Conservation (phyloP, 2,329 filamentous ascomycete species). For the Penicillium frequentans region DNA sequence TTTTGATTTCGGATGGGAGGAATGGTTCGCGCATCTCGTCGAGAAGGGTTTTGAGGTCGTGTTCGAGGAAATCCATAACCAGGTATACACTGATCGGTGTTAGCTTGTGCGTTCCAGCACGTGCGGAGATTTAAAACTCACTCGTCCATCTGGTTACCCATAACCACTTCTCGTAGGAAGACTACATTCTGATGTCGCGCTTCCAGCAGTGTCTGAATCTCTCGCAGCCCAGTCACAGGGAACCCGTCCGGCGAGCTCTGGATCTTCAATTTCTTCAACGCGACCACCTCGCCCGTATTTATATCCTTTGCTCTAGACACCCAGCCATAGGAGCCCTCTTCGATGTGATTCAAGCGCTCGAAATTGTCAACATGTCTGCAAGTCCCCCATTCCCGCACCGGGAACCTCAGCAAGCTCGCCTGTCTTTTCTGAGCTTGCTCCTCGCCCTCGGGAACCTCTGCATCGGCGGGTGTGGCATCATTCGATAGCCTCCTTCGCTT, state of each 20-base stretch:
- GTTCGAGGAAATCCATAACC: slow-evolving; percentile 96
- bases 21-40: slow-evolving; percentile 95
- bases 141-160: slow-evolving; percentile 65
- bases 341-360: slow-evolving; percentile 92
- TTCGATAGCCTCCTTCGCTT: slow-evolving; percentile 64
- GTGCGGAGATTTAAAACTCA: slow-evolving; percentile 34
- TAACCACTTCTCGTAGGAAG: slow-evolving; percentile 76
- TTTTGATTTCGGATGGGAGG: slow-evolving; percentile 88
- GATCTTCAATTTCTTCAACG: slow-evolving; percentile 91
- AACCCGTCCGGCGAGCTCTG: slow-evolving; percentile 77
- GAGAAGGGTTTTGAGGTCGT: slow-evolving; percentile 90
- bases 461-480: slow-evolving; percentile 29
- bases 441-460: slow-evolving; percentile 17
- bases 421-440: slow-evolving; percentile 34
- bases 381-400: slow-evolving; percentile 65
- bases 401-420: slow-evolving; percentile 69
- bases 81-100: slow-evolving; percentile 68
- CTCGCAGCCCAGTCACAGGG: slow-evolving; percentile 86
- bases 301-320: slow-evolving; percentile 80
- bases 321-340: slow-evolving; percentile 95
- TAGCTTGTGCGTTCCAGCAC: neutral
- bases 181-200: slow-evolving; percentile 83
- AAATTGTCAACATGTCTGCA: slow-evolving; percentile 82
- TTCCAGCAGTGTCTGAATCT: slow-evolving; percentile 87
- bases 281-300: slow-evolving; percentile 75